These are phyloP conservation scores for Hericium erinaceus DNA, from an alignment of 768 basidiomycete species.

Conservation along the genomic window DNA sequence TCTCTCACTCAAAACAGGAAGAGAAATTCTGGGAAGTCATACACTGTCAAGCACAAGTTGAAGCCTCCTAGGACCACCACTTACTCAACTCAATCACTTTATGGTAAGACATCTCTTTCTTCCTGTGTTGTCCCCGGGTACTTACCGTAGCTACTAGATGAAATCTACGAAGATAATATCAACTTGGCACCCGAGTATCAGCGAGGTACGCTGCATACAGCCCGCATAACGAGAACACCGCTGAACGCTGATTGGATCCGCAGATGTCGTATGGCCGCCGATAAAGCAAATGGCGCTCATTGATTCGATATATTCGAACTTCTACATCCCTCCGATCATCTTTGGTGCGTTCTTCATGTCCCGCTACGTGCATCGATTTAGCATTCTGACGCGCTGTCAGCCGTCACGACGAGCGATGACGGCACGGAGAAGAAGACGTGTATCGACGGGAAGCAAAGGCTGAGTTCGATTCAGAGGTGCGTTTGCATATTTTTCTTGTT, in stretches of 20 bases:
- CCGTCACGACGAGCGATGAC: slow-evolving; percentile 44
- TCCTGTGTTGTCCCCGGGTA: neutral
- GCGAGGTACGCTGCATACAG: slow-evolving; percentile 31
- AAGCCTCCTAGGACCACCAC: slow-evolving; percentile 52
- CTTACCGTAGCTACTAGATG: slow-evolving; percentile 25
- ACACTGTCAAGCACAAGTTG: slow-evolving; percentile 34
- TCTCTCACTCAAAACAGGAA: neutral
- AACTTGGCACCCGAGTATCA: slow-evolving; percentile 62
- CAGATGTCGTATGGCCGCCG: slow-evolving; percentile 77
- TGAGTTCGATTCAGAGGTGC: slow-evolving; percentile 65
- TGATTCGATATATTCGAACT: slow-evolving; percentile 72
- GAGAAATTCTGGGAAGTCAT: slow-evolving; percentile 11
- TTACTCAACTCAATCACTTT: slow-evolving; percentile 52
- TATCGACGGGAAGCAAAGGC: slow-evolving; percentile 75
- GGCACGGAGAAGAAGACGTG: slow-evolving; percentile 59
- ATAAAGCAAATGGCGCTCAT: slow-evolving; percentile 66
- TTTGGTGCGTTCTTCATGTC: slow-evolving; percentile 38
- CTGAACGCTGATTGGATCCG: neutral
- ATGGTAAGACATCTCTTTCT: slow-evolving; percentile 28
- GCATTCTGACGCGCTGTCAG: slow-evolving; percentile 18
- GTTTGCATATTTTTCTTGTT: slow-evolving; percentile 13
- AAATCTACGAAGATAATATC: slow-evolving; percentile 36
- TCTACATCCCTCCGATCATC: slow-evolving; percentile 72
- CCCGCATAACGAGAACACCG: neutral
- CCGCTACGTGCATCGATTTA: neutral